Evolutionary conservation across 2,329 filamentous ascomycete genomes (phyloP).

Genomic region (Drechslerella coelobrocha): DNA sequence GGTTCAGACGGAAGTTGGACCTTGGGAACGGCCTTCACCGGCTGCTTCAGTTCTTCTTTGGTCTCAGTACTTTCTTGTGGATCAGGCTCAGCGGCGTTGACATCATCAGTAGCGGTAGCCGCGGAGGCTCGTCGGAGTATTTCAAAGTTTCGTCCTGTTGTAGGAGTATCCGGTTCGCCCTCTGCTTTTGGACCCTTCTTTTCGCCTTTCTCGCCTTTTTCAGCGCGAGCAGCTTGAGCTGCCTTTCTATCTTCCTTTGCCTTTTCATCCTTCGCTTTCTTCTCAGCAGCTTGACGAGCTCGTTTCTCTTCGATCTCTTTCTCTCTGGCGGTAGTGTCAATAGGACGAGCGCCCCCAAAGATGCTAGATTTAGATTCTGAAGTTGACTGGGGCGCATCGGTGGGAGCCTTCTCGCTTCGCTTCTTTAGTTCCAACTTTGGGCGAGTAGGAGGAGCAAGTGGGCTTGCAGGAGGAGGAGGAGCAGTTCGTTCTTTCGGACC

Average conservation of each 20-base stretch:
- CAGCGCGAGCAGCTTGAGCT: constrained; percentile 71
- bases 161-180: constrained; percentile 57
- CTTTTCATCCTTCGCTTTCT: constrained; percentile 71
- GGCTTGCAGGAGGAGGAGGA: constrained; percentile 60
- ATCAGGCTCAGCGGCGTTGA: constrained; percentile 57
- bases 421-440: constrained; percentile 88
- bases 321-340: constrained; percentile 89
- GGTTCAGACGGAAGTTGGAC: constrained; percentile 64
- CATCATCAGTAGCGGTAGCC: constrained; percentile 62
- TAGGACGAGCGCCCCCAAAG: constrained; percentile 90
- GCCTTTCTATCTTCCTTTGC: constrained; percentile 67
- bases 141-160: constrained; percentile 62
- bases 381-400: constrained; percentile 63
- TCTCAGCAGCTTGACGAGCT: constrained; percentile 84
- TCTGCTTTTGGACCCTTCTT: constrained; percentile 58
- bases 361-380: constrained; percentile 83
- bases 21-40: constrained; percentile 64
- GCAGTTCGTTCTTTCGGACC: constrained; percentile 66
- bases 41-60: constrained; percentile 51
- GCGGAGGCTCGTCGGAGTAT: constrained; percentile 63
- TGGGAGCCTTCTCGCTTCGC: constrained; percentile 69
- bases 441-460: constrained; percentile 68
- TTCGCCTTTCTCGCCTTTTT: constrained; percentile 63
- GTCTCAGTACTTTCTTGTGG: constrained; percentile 50
- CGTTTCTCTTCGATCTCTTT: constrained; percentile 89